phyloP scores from a whole-genome alignment of 73 alveolate species.

The Loxodes magnus region DNA sequence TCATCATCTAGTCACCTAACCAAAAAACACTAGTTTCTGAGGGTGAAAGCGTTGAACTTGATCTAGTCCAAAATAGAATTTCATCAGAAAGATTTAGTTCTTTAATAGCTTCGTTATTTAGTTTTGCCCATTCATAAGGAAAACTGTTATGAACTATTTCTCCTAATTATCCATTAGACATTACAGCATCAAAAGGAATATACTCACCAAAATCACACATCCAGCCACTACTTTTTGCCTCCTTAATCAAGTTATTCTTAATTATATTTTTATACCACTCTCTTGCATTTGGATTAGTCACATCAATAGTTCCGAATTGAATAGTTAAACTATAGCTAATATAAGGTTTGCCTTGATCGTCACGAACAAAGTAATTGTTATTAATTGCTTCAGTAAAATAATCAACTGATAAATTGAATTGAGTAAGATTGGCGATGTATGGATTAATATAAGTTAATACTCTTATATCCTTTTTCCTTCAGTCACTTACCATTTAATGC shows the following conservation, averaged over 20 bases:
- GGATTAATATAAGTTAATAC: constrained; percentile 29
- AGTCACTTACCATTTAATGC: constrained; percentile 21
- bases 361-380: constrained; percentile 16
- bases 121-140: constrained; percentile 21
- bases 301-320: constrained; percentile 24
- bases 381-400: constrained; percentile 16
- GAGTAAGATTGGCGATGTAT: constrained; percentile 25
- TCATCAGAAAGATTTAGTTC: constrained; percentile 17
- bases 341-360: constrained; percentile 20
- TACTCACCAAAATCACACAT: constrained; percentile 34
- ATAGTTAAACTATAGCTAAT: constrained; percentile 15
- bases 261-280: constrained; percentile 14
- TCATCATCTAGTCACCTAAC: constrained; percentile 23
- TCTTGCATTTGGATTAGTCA: constrained; percentile 26
- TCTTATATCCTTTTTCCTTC: constrained; percentile 16
- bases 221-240: constrained; percentile 25
- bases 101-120: constrained; percentile 15
- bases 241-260: constrained; percentile 19
- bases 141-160: constrained; percentile 9
- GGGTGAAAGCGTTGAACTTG: constrained; percentile 14
- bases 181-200: constrained; percentile 9
- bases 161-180: constrained; percentile 5
- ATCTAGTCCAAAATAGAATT: constrained; percentile 20
- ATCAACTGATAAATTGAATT: constrained; percentile 3
- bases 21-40: constrained; percentile 14